Evolutionary conservation across 345 rosid genomes (phyloP).

Genomic region (Bretschneidera sinensis): DNA sequence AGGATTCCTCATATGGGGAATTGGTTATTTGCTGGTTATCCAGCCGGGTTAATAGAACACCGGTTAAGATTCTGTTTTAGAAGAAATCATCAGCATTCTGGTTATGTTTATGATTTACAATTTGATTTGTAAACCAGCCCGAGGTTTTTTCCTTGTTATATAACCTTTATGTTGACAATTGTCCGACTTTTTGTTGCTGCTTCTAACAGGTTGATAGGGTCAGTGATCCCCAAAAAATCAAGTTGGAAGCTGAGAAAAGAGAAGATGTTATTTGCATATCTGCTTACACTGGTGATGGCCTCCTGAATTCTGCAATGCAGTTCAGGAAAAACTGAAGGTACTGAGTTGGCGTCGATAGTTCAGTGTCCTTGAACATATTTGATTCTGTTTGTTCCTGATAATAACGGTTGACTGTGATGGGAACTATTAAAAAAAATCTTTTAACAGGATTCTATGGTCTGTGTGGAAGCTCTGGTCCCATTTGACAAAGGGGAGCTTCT

Average conservation of each 20-base stretch:
- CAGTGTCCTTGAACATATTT: slow-evolving; percentile 11
- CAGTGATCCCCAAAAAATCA: slow-evolving; percentile 53
- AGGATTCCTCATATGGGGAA: no score
- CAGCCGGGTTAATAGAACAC: no score
- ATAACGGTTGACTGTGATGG: not conserved
- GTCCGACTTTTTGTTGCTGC: slow-evolving; percentile 6
- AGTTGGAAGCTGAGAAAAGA: slow-evolving; percentile 56
- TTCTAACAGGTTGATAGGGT: slow-evolving; percentile 71
- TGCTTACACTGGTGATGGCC: slow-evolving; percentile 73
- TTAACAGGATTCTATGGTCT: slow-evolving; percentile 86
- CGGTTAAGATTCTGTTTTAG: no score
- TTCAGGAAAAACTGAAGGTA: slow-evolving; percentile 87
- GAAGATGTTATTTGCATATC: slow-evolving; percentile 75
- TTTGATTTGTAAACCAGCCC: not conserved
- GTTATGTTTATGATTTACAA: no score
- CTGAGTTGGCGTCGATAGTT: slow-evolving; percentile 6
- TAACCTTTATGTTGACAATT: not conserved
- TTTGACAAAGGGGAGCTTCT: slow-evolving; percentile 89
- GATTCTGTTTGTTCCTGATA: slow-evolving; percentile 7
- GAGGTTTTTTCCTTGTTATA: not conserved
- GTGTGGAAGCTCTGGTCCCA: slow-evolving; percentile 90
- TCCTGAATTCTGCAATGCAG: slow-evolving; percentile 74
- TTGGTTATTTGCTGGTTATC: not conserved
- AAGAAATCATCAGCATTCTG: no score
- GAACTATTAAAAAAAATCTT: not conserved